Evolutionary conservation across 140 eudicot species (phyloP).

Genomic region (Oenanthe javanica): DNA sequence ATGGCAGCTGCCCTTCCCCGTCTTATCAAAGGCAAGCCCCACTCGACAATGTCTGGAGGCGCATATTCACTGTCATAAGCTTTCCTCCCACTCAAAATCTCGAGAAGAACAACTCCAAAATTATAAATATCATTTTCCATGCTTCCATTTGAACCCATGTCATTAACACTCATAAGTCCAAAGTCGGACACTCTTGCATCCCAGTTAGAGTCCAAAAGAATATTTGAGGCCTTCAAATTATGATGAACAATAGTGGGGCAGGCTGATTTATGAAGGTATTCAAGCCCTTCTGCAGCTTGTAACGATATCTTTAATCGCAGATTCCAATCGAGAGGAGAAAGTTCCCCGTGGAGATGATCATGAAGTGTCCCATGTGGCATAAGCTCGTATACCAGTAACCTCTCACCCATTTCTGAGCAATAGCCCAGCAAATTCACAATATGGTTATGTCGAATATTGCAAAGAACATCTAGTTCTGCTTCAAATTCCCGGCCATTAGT

Average conservation of each 20-base stretch:
- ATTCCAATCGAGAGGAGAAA: conserved; percentile 19
- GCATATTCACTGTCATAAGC: conserved; percentile 11
- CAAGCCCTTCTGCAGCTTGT: conserved; percentile 21
- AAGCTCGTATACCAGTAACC: conserved; percentile 16
- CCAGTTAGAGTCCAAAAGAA: conserved; percentile 21
- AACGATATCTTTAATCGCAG: conserved; percentile 12
- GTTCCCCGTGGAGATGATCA: conserved; percentile 19
- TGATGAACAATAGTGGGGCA: conserved; percentile 16
- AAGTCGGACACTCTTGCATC: conserved; percentile 13
- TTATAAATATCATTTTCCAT: conserved; percentile 13
- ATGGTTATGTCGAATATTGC: conserved; percentile 13
- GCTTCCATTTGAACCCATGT: neutral
- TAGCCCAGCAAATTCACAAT: conserved; percentile 20
- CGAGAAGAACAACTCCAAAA: conserved; percentile 16
- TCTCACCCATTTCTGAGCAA: conserved; percentile 22
- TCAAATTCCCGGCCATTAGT: conserved; percentile 19
- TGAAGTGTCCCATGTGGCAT: conserved; percentile 21
- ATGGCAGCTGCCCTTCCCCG: conserved; percentile 19
- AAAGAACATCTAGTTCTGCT: conserved; percentile 20
- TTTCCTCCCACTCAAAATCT: conserved; percentile 21
- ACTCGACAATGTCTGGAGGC: conserved; percentile 17
- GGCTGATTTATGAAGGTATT: conserved; percentile 14
- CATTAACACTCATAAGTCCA: conserved; percentile 7
- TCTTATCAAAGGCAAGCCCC: conserved; percentile 16
- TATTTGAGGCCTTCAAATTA: conserved; percentile 13